These are phyloP conservation scores for Mortierella sp. DNA, from an alignment of 371 early-diverging fungal species.

Conservation along the genomic window DNA sequence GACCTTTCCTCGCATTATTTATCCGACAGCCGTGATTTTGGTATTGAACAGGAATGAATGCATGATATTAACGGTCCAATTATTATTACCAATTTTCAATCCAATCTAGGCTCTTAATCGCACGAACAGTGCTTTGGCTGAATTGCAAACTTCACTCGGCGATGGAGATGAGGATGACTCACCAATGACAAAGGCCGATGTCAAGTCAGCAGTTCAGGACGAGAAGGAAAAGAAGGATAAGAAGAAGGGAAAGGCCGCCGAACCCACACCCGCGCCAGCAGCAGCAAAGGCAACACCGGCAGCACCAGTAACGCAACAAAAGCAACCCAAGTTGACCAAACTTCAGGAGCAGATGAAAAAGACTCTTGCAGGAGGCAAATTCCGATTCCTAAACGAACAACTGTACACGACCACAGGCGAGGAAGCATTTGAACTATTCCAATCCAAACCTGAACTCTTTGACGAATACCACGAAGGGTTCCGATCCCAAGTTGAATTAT, in stretches of 20 bases:
- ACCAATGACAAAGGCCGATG: conserved; percentile 35
- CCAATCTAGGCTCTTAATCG: conserved; percentile 38
- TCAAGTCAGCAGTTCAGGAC: conserved; percentile 31
- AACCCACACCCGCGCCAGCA: not conserved
- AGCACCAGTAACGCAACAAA: conserved; percentile 17
- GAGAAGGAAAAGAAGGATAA: conserved; percentile 28
- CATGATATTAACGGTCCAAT: too few species aligned
- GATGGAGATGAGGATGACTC: conserved; percentile 32
- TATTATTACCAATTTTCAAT: not conserved
- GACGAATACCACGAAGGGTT: conserved; percentile 98
- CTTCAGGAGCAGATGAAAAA: conserved; percentile 90
- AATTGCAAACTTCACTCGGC: conserved; percentile 42
- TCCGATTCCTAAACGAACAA: conserved; percentile 96
- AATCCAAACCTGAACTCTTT: conserved; percentile 89
- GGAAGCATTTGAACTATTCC: conserved; percentile 82
- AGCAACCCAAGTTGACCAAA: conserved; percentile 65
- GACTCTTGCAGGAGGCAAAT: conserved; percentile 88
- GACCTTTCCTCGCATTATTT: not conserved
- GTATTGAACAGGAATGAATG: too few species aligned
- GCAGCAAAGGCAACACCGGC: conserved; percentile 8
- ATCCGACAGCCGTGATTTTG: not conserved
- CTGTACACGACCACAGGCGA: conserved; percentile 91
- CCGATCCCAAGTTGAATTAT: conserved; percentile 91
- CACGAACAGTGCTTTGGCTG: conserved; percentile 45
- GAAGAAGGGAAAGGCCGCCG: conserved; percentile 15